phyloP scores from a whole-genome alignment of 768 basidiomycete genomes.

The Rhizopogon salebrosus region DNA sequence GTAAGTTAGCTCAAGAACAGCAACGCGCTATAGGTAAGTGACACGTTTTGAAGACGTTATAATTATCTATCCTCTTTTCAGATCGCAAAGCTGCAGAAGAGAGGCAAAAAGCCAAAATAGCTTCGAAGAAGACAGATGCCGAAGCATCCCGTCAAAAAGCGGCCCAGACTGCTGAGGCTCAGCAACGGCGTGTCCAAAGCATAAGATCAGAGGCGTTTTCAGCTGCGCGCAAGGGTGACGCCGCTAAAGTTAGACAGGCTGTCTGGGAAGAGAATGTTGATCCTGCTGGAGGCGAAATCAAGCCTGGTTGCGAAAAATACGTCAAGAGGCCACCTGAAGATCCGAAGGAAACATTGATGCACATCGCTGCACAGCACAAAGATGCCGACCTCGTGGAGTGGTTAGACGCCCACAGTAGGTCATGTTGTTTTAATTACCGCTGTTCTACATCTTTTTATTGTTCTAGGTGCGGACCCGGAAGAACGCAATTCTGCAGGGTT shows the following conservation, averaged over 20 bases:
- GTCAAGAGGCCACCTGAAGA: slow-evolving; percentile 43
- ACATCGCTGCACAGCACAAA: slow-evolving; percentile 56
- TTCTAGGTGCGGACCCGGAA: slow-evolving; percentile 64
- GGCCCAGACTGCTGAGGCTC: slow-evolving; percentile 41
- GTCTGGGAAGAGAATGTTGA: slow-evolving; percentile 70
- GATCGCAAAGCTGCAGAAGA: slow-evolving; percentile 52
- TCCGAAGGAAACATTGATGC: slow-evolving; percentile 62
- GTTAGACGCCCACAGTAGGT: slow-evolving; percentile 68
- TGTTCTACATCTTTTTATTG: slow-evolving; percentile 13
- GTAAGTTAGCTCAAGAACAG: slow-evolving; percentile 39
- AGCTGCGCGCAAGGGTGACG: slow-evolving; percentile 54
- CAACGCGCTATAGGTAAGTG: slow-evolving; percentile 48
- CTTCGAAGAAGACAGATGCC: slow-evolving; percentile 52
- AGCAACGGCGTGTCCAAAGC: slow-evolving; percentile 46
- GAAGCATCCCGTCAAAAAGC: slow-evolving; percentile 41
- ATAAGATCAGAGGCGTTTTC: slow-evolving; percentile 59
- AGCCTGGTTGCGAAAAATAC: slow-evolving; percentile 48
- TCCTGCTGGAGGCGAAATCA: slow-evolving; percentile 66
- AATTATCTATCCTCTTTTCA: slow-evolving; percentile 20
- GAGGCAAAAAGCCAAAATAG: slow-evolving; percentile 50
- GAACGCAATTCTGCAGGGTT: slow-evolving; percentile 55
- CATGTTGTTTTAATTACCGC: slow-evolving; percentile 19
- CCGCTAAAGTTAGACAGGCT: slow-evolving; percentile 52
- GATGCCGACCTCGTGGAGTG: slow-evolving; percentile 58
- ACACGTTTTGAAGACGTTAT: slow-evolving; percentile 8